Evolutionary conservation across 257 asterid species (phyloP).

Genomic region (Solanum bukasovii): DNA sequence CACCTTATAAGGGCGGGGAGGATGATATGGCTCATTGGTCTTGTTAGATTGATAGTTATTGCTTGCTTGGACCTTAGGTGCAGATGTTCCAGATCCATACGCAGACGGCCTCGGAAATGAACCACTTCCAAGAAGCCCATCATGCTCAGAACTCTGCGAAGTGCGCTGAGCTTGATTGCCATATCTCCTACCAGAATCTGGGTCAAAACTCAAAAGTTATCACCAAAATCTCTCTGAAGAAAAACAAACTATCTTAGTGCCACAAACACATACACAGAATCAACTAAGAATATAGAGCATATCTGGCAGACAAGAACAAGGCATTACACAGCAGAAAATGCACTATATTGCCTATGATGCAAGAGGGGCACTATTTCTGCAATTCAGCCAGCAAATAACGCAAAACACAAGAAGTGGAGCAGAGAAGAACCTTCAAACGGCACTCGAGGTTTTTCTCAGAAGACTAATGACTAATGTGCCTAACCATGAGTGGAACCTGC

Average conservation of each 20-base stretch:
- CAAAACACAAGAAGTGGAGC: background rate
- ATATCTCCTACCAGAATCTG: constrained; percentile 65
- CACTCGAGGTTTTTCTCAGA: background rate
- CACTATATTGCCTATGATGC: background rate
- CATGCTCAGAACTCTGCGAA: constrained; percentile 85
- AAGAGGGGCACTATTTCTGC: background rate
- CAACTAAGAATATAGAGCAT: background rate
- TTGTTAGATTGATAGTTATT: constrained; percentile 54
- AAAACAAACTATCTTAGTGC: background rate
- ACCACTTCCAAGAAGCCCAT: constrained; percentile 98
- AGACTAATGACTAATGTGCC: background rate
- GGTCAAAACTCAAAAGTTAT: background rate
- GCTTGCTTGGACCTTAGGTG: constrained; percentile 42
- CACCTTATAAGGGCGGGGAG: constrained; percentile 98
- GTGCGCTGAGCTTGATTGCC: constrained; percentile 51
- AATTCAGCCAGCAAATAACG: background rate
- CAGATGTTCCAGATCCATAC: constrained; percentile 45
- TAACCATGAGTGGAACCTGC: background rate
- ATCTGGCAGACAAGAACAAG: background rate
- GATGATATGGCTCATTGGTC: constrained; percentile 83
- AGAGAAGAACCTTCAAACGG: background rate
- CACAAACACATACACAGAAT: background rate
- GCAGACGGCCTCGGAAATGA: constrained; percentile 85
- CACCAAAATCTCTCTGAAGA: background rate
- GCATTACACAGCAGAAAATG: background rate